Evolutionary conservation across 163 green algal genomes (phyloP).

Genomic region (Scenedesmus sp.): DNA sequence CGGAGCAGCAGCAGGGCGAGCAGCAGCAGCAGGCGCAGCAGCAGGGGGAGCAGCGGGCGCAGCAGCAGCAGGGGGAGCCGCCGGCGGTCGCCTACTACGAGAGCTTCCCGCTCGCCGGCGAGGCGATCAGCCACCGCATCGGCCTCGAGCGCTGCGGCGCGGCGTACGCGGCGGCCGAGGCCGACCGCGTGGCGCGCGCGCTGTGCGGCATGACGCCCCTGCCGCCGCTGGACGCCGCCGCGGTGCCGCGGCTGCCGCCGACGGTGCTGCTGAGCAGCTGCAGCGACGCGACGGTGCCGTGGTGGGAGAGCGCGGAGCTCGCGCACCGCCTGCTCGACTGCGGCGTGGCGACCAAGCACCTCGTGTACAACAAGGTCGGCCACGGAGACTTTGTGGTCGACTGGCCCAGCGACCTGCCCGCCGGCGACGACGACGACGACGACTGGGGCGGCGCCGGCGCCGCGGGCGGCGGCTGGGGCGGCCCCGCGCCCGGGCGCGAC

Average conservation of each 20-base stretch:
- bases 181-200: constrained; percentile 1
- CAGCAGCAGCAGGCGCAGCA: constrained; percentile 18
- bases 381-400: constrained; percentile 65
- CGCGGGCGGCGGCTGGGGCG: no score
- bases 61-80: constrained; percentile 11
- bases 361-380: constrained; percentile 64
- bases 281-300: constrained; percentile 66
- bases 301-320: constrained; percentile 63
- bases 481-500: no score
- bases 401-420: no score
- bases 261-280: constrained; percentile 64
- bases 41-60: neutral
- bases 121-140: constrained; percentile 30
- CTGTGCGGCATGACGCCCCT: neutral
- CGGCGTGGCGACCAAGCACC: constrained; percentile 57
- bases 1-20: neutral
- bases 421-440: no score
- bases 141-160: constrained; percentile 31
- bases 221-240: neutral
- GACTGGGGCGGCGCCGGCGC: no score
- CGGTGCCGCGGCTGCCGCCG: constrained; percentile 56
- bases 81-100: neutral
- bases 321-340: constrained; percentile 56
- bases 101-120: constrained; percentile 37
- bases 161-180: constrained; percentile 1